Base-by-base conservation (phyloP, 139 green algal genomes). In the Coccomyxa sp. region DNA sequence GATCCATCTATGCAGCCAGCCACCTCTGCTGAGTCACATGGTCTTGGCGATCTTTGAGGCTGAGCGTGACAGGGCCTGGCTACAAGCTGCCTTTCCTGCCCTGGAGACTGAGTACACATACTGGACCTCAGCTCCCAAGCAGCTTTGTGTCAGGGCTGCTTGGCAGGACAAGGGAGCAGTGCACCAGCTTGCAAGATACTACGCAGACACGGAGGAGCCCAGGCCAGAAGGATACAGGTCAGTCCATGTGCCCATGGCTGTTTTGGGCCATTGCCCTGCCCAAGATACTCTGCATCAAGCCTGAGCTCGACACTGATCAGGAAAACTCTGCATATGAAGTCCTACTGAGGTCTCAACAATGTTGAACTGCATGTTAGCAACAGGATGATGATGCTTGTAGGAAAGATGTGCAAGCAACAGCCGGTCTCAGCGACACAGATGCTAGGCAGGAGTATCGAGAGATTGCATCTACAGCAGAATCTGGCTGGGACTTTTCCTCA, bases 401-500 rank as follows among this genome's bases (percentile, higher is more conserved):
- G 36, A 87, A 97, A 84, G 92, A 95, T 31, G 74, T 85, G 50
- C 40, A 77, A 1, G 84, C 80, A 8, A 82, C 83, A 0, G 55
- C 39, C 5, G 73, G 58, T 1, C 39, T 83, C 64, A 40, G 29
- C 0, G 31, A 14, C 16, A n/a, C 12, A 6, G 39, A 71, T 12
- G 34, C 39, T 38, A 29, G n/a, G 39, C 39, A 70, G 50, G 50
- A 6, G 75, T 97, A 87, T 70, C 82, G 85, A 1, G 85, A 98
- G 27, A 81, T 99, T 6, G 95, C 96, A 14, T 90, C 82, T 34
- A 91, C 89, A 0, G 96, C 96, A 0, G 96, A 98, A 85, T 94
- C 86, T 34, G 96, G 96, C 7, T 97, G 93, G 94, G 96, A 99
- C 87, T 99, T 97, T 78, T 93, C 88, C 24, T 94, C 89, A 0